A percentile compares a stretch with the other conserved stretches of the same genome.
Evolutionary conservation across 2,329 filamentous ascomycete species (phyloP).

Genomic region (Colletotrichum plurivorum): DNA sequence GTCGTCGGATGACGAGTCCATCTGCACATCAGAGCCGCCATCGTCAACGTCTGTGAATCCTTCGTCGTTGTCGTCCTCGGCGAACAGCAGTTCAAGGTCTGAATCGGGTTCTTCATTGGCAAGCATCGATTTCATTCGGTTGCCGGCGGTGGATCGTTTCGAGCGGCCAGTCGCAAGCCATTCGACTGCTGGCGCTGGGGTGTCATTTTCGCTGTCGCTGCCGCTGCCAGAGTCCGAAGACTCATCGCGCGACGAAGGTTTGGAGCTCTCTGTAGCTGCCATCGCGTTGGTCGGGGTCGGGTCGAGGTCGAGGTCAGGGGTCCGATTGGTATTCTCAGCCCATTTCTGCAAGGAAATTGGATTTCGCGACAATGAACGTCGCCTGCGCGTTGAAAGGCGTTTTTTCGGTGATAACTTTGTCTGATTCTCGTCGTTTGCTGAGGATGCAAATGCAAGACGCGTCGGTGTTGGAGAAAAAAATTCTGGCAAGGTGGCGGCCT

Average conservation of each 20-base stretch:
- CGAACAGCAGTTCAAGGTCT: constrained; percentile 82
- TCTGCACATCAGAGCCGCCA: constrained; percentile 81
- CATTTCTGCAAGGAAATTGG: constrained; percentile 26
- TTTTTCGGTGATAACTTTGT: not conserved
- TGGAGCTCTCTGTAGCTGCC: constrained; percentile 33
- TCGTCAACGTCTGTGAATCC: constrained; percentile 79
- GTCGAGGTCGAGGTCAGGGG: not conserved
- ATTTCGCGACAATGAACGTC: constrained; percentile 7
- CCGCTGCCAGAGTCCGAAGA: constrained; percentile 43
- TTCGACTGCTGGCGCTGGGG: constrained; percentile 63
- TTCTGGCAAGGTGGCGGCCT: constrained; percentile 24
- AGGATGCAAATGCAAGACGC: constrained; percentile 21
- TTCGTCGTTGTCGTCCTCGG: constrained; percentile 78
- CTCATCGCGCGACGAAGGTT: constrained; percentile 34
- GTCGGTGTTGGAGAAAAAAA: constrained; percentile 23
- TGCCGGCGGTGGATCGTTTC: constrained; percentile 86
- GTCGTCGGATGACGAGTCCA: constrained; percentile 88
- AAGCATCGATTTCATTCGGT: constrained; percentile 84
- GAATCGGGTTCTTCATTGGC: constrained; percentile 80
- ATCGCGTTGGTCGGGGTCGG: constrained; percentile 29
- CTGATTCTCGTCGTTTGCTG: not conserved
- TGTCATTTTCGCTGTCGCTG: constrained; percentile 54
- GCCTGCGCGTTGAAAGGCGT: not conserved
- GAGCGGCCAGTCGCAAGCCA: constrained; percentile 81
- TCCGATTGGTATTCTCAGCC: constrained; percentile 7